phyloP scores from a whole-genome alignment of 1,284 basidiomycete genomes.

The Heliocybe sulcata region DNA sequence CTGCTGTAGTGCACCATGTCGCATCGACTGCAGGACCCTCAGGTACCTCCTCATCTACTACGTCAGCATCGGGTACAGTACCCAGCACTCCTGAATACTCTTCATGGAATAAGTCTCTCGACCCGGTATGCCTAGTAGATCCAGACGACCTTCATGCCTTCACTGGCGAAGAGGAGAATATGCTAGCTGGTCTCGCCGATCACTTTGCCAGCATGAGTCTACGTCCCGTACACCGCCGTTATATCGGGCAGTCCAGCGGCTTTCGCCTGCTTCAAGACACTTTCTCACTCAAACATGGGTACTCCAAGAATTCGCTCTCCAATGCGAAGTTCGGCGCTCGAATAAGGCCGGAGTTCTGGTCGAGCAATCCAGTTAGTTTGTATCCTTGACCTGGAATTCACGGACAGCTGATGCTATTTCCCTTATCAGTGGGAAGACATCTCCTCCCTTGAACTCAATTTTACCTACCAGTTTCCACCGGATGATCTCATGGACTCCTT shows the following conservation, averaged over 20 bases:
- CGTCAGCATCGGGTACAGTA: too few species aligned
- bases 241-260: slow-evolving; percentile 69
- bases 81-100: too few species aligned
- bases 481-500: slow-evolving; percentile 14
- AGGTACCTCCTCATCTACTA: too few species aligned
- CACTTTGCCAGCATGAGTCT: slow-evolving; percentile 28
- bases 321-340: slow-evolving; percentile 6
- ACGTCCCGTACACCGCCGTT: slow-evolving; percentile 34
- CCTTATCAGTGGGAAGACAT: background rate
- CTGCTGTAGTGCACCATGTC: too few species aligned
- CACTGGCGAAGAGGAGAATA: slow-evolving; percentile 29
- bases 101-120: too few species aligned
- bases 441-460: background rate
- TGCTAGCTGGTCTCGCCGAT: slow-evolving; percentile 15
- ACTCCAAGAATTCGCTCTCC: background rate
- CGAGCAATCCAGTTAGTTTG: slow-evolving; percentile 13
- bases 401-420: background rate
- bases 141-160: slow-evolving; percentile 25
- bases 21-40: too few species aligned
- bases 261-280: slow-evolving; percentile 59
- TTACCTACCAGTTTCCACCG: background rate
- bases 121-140: background rate
- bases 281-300: slow-evolving; percentile 60
- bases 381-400: background rate
- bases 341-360: slow-evolving; percentile 18